Percentiles rank a stretch among this genome's conserved stretches.
These are phyloP conservation scores for Chionographis japonica DNA, from an alignment of 106 monocot species.

Conservation along the genomic window DNA sequence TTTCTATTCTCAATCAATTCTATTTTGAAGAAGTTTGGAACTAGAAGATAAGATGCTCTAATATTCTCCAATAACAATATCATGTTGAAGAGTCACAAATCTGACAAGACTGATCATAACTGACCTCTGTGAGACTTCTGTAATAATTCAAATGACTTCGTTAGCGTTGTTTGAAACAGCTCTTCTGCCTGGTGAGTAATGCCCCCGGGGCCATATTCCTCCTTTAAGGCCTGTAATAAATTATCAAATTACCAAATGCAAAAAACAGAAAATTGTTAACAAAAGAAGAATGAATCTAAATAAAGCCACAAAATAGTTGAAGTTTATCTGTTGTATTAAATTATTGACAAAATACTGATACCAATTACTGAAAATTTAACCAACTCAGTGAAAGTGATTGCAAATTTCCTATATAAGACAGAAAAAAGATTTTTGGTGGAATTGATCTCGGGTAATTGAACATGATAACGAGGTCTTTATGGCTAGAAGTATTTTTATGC, in stretches of 20 bases:
- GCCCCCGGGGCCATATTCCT: slow-evolving; percentile 54
- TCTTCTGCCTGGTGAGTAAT: slow-evolving; percentile 46
- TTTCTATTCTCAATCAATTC: no score
- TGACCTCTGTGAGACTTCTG: slow-evolving; percentile 52
- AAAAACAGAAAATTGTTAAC: neutral
- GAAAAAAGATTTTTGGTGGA: no score
- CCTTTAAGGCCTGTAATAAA: slow-evolving; percentile 51
- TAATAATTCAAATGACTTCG: slow-evolving; percentile 53
- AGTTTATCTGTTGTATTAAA: neutral
- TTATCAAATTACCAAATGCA: neutral
- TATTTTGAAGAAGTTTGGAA: no score
- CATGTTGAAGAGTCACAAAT: neutral
- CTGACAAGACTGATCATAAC: neutral
- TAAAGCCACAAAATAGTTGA: neutral
- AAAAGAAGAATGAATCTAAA: neutral
- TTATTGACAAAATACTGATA: neutral
- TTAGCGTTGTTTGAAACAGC: slow-evolving; percentile 47
- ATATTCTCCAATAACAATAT: no score
- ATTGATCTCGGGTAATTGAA: no score
- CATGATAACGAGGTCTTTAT: no score
- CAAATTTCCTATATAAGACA: no score
- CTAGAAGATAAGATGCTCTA: no score
- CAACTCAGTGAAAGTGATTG: no score
- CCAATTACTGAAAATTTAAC: neutral
- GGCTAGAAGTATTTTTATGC: no score